phyloP scores from a whole-genome alignment of 169 alveolate species.

The Theileria orientalis region DNA sequence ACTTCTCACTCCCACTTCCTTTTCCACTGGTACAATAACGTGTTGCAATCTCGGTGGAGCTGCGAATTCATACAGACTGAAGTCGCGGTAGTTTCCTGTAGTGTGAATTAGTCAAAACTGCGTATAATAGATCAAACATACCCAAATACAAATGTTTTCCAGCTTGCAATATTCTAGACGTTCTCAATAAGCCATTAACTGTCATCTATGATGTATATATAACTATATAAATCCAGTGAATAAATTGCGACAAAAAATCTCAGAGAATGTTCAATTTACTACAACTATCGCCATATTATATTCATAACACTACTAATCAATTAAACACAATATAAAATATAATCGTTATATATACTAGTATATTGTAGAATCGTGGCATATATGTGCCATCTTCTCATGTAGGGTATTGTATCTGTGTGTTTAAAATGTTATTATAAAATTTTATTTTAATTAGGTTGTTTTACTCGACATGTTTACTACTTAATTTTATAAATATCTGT shows the following conservation, averaged over 20 bases:
- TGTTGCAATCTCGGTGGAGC: conserved; percentile 73
- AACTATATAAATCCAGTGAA: not conserved
- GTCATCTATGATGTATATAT: not conserved
- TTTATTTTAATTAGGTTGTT: no score
- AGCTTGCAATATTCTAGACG: not conserved
- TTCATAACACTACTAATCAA: no score
- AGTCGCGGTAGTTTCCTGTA: conserved; percentile 78
- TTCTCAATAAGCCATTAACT: not conserved
- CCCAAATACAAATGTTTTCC: conserved; percentile 11
- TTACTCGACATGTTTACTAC: not conserved
- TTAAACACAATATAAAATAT: no score
- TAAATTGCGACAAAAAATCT: no score
- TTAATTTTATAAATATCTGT: not conserved
- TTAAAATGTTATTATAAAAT: no score
- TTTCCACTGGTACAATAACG: conserved; percentile 73
- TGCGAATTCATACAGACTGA: conserved; percentile 71
- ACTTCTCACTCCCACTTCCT: conserved; percentile 57
- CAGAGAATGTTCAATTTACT: no score
- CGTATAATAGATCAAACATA: not conserved
- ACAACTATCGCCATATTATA: no score
- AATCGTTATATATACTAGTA: no score
- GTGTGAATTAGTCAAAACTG: not conserved
- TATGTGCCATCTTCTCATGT: no score
- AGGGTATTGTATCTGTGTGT: no score
- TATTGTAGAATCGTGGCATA: no score